Conservation (phyloP, 495 filamentous ascomycete species). For the Bathelium albidoporum region DNA sequence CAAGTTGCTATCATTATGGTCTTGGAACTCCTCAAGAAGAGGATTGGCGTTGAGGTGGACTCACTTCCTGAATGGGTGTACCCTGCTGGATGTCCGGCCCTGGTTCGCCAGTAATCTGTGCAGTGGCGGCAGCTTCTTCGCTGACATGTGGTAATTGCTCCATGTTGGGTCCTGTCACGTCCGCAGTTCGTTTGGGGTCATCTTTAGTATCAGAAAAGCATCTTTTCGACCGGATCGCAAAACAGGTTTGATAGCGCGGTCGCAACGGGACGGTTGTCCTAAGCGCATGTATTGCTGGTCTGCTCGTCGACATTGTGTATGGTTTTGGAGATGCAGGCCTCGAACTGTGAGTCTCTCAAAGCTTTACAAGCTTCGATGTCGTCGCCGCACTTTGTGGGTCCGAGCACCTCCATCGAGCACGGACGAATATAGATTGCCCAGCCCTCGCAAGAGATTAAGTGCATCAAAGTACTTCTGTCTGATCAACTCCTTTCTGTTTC, state of each 20-base stretch:
- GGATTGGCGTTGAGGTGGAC: constrained; percentile 9
- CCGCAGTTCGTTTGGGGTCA: background rate
- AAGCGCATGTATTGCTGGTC: background rate
- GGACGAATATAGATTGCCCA: background rate
- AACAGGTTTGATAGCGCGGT: background rate
- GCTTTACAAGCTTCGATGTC: background rate
- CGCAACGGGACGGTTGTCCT: background rate
- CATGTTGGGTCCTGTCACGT: constrained; percentile 41
- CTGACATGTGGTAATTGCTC: constrained; percentile 50
- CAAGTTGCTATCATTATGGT: constrained; percentile 6
- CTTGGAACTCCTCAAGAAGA: background rate
- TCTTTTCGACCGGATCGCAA: background rate
- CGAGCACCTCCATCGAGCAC: background rate
- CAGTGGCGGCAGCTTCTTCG: constrained; percentile 52
- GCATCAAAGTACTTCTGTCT: no score
- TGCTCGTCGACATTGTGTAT: background rate
- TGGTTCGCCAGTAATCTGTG: constrained; percentile 42
- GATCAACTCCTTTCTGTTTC: no score
- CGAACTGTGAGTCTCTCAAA: no score
- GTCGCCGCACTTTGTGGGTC: background rate
- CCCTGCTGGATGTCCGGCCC: constrained; percentile 55
- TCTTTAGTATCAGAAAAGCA: background rate
- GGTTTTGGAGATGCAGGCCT: background rate
- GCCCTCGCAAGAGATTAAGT: no score
- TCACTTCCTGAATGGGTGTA: constrained; percentile 54